phyloP scores from a whole-genome alignment of 179 eudicot genomes.

The Heliamphora pulchella region DNA sequence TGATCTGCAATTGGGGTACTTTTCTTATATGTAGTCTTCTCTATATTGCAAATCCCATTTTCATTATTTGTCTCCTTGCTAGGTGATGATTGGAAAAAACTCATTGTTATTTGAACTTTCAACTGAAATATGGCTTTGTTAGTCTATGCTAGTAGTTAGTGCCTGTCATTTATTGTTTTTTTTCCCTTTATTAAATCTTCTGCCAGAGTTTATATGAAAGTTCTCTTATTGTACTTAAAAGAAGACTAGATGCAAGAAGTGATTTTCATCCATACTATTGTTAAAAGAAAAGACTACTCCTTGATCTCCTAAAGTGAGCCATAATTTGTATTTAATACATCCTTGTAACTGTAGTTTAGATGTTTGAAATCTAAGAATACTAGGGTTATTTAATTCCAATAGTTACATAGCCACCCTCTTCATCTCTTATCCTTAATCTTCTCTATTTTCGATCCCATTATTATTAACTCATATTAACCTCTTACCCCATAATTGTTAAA shows the following conservation, averaged over 20 bases:
- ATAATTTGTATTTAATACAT: too few relatives aligned
- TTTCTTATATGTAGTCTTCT: not conserved
- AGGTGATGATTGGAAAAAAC: not conserved
- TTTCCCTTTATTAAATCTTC: not conserved
- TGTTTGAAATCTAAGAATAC: too few relatives aligned
- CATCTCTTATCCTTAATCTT: too few relatives aligned
- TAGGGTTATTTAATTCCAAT: too few relatives aligned
- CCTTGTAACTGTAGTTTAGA: too few relatives aligned
- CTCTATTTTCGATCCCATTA: too few relatives aligned
- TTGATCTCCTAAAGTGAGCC: too few relatives aligned
- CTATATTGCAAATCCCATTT: not conserved
- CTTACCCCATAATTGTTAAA: too few relatives aligned
- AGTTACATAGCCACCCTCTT: too few relatives aligned
- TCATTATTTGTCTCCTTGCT: not conserved
- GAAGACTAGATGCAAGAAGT: not conserved
- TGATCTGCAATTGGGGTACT: slow-evolving; percentile 58
- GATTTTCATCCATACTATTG: too few relatives aligned
- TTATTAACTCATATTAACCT: too few relatives aligned
- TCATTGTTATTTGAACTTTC: not conserved
- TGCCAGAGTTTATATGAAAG: not conserved
- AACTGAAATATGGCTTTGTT: not conserved
- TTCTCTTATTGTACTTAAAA: not conserved
- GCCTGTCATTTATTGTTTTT: not conserved
- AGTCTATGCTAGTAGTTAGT: not conserved
- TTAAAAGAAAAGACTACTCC: too few relatives aligned